Evolutionary conservation across 75 land plant species (phyloP).

Genomic region (Larix kaempferi): DNA sequence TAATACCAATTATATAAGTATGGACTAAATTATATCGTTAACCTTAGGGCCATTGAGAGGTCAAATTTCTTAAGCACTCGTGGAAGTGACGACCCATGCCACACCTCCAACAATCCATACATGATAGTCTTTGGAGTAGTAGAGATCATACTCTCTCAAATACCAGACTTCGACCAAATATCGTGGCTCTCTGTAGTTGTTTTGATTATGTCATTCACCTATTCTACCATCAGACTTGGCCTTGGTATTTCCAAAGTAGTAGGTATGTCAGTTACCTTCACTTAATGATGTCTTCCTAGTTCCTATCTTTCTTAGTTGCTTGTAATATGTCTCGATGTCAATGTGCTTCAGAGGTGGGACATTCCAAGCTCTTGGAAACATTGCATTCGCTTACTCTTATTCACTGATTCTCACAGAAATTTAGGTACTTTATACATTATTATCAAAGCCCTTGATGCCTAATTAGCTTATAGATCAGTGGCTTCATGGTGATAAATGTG

Average conservation of each 20-base stretch:
- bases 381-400: slow-evolving; percentile 45
- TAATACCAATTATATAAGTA: not conserved
- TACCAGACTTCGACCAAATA: slow-evolving; percentile 64
- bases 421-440: slow-evolving; percentile 14
- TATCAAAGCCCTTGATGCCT: too few relatives aligned
- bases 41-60: slow-evolving; percentile 45
- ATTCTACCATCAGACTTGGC: slow-evolving; percentile 63
- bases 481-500: too few relatives aligned
- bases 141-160: slow-evolving; percentile 58
- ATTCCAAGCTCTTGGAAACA: slow-evolving; percentile 39
- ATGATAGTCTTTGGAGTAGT: slow-evolving; percentile 51
- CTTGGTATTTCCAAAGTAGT: slow-evolving; percentile 54
- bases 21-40: not conserved
- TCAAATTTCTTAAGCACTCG: slow-evolving; percentile 65
- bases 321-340: slow-evolving; percentile 6
- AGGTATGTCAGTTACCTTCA: slow-evolving; percentile 17
- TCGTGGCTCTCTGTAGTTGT: slow-evolving; percentile 73
- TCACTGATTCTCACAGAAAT: slow-evolving; percentile 40
- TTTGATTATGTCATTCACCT: slow-evolving; percentile 72
- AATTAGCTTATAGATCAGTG: too few relatives aligned
- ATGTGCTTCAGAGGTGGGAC: slow-evolving; percentile 20
- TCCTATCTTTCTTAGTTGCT: not conserved
- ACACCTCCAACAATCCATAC: slow-evolving; percentile 33
- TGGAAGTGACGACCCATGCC: slow-evolving; percentile 43
- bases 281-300: not conserved